Conservation (phyloP, 495 filamentous ascomycete species). For the Rostrohypoxylon terebratum region DNA sequence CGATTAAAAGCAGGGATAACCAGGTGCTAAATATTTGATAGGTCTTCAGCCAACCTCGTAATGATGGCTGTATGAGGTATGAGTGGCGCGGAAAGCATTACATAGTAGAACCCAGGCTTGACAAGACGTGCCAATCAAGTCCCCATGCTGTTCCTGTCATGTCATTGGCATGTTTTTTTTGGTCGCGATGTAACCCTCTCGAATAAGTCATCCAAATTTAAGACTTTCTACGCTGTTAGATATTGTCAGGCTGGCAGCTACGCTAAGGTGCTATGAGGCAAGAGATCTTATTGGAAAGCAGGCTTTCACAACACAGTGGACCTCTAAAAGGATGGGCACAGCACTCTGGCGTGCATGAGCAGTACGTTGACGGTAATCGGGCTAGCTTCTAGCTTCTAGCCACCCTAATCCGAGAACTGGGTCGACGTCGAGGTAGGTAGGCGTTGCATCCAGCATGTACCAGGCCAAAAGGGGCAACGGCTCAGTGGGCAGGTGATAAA, state of each 20-base stretch:
- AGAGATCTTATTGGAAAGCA: neutral
- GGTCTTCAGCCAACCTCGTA: conserved; percentile 2
- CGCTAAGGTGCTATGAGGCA: neutral
- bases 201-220: neutral
- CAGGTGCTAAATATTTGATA: conserved; percentile 1
- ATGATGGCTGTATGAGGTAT: conserved; percentile 6
- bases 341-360: neutral
- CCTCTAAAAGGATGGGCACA: conserved; percentile 7
- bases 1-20: neutral
- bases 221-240: neutral
- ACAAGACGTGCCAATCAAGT: neutral
- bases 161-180: neutral
- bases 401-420: conserved; percentile 3
- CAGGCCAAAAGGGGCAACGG: conserved; percentile 37
- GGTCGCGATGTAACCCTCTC: neutral
- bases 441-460: conserved; percentile 31
- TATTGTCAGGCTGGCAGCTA: neutral
- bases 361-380: conserved; percentile 20
- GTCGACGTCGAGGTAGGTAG: conserved; percentile 23
- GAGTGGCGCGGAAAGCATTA: neutral
- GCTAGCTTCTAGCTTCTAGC: conserved; percentile 5
- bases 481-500: conserved; percentile 32
- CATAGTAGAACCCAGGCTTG: neutral
- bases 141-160: neutral
- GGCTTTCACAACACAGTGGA: conserved; percentile 6